Conservation (phyloP, 306 rosid species). For the Quercus robur region DNA sequence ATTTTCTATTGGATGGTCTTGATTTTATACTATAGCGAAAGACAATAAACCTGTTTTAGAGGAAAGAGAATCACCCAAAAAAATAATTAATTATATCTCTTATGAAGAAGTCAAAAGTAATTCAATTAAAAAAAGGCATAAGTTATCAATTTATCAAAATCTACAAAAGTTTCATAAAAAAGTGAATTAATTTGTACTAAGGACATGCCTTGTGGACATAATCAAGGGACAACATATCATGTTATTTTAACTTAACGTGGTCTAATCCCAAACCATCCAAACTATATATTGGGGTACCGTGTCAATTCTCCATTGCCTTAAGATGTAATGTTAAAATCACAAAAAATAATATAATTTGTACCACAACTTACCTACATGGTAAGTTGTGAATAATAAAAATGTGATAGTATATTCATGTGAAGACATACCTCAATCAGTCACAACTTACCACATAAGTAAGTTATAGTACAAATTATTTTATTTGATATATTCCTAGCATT, state of each 20-base stretch:
- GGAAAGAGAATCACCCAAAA: background rate
- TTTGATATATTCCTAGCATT: too few relatives aligned
- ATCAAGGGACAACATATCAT: background rate
- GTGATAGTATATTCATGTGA: rapidly evolving
- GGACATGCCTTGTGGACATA: background rate
- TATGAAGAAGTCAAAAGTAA: background rate
- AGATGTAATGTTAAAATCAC: too few relatives aligned
- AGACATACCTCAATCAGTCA: too few relatives aligned
- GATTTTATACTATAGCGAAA: background rate
- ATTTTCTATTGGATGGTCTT: background rate
- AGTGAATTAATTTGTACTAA: background rate
- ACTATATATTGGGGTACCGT: conserved; percentile 24
- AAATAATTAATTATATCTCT: background rate
- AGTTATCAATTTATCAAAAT: background rate
- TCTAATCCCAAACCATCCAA: conserved; percentile 16
- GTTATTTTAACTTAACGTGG: background rate
- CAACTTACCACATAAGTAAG: rapidly evolving
- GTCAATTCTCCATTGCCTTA: conserved; percentile 1
- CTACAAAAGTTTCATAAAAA: background rate
- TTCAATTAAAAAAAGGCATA: background rate
- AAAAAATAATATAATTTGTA: too few relatives aligned
- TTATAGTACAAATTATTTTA: too few relatives aligned
- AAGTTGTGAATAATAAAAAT: too few relatives aligned
- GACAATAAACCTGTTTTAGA: background rate
- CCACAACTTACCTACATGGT: too few relatives aligned